These are phyloP conservation scores for Plantago elongata DNA, from an alignment of 257 asterid species.

Conservation along the genomic window DNA sequence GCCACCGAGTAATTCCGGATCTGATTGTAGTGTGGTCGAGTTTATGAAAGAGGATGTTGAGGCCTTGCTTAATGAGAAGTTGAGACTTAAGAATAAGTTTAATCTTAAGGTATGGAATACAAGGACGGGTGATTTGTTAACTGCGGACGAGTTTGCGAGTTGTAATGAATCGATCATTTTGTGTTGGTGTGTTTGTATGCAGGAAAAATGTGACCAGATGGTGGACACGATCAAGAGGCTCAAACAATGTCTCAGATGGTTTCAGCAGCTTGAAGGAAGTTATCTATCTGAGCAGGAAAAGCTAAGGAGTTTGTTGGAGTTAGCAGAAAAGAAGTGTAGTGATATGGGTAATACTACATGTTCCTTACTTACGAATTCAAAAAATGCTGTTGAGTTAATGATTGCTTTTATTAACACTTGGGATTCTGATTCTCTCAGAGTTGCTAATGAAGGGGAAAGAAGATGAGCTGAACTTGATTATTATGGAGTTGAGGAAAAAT, in stretches of 20 bases:
- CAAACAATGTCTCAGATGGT: conserved; percentile 76
- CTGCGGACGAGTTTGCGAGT: neutral
- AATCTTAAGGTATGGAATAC: conserved; percentile 37
- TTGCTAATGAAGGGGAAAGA: conserved; percentile 68
- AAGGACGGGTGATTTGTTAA: neutral
- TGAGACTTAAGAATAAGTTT: conserved; percentile 56
- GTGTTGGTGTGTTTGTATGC: conserved; percentile 19
- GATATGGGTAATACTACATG: conserved; percentile 43
- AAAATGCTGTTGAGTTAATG: neutral
- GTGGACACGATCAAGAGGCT: conserved; percentile 44
- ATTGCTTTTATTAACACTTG: neutral
- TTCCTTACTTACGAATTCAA: neutral
- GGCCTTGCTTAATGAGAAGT: conserved; percentile 63
- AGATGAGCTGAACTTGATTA: conserved; percentile 71
- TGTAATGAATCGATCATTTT: conserved; percentile 8
- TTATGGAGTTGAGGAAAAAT: conserved; percentile 69
- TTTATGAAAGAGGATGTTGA: conserved; percentile 71
- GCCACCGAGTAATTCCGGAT: conserved; percentile 65
- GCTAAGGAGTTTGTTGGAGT: conserved; percentile 49
- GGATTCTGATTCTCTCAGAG: conserved; percentile 35
- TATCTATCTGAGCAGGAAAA: conserved; percentile 54
- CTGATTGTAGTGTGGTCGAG: conserved; percentile 55
- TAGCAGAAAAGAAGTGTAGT: conserved; percentile 55
- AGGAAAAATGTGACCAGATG: conserved; percentile 83
- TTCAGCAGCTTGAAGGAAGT: conserved; percentile 73